These are phyloP conservation scores for Esteya vermicola DNA, from an alignment of 2,329 filamentous ascomycete species.

Conservation along the genomic window DNA sequence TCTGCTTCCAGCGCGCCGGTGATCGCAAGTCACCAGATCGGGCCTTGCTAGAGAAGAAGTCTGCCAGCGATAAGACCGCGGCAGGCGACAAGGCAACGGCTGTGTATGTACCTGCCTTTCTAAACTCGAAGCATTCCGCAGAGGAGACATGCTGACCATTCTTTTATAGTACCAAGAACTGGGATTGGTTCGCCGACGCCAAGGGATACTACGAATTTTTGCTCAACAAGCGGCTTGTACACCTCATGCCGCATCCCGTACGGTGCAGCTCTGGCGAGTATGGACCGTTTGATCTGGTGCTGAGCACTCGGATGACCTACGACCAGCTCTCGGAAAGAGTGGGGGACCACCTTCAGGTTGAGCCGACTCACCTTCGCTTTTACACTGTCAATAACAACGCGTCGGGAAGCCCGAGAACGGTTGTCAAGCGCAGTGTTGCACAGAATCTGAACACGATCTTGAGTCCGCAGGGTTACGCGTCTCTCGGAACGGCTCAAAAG, in stretches of 20 bases:
- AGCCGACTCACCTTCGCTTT: slow-evolving; percentile 80
- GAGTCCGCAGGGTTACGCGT: slow-evolving; percentile 55
- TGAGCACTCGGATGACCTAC: slow-evolving; percentile 83
- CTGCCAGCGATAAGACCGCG: slow-evolving; percentile 11
- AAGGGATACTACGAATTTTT: slow-evolving; percentile 89
- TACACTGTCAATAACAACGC: slow-evolving; percentile 62
- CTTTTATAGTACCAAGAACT: slow-evolving; percentile 17
- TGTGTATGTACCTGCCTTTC: slow-evolving; percentile 18
- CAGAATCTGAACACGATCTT: slow-evolving; percentile 70
- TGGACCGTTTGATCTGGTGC: slow-evolving; percentile 56
- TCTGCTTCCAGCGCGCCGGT: slow-evolving; percentile 69
- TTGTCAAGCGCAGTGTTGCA: slow-evolving; percentile 58
- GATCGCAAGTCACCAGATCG: slow-evolving; percentile 26
- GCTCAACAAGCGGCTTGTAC: slow-evolving; percentile 65
- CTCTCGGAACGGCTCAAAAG: slow-evolving; percentile 56
- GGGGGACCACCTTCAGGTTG: slow-evolving; percentile 59
- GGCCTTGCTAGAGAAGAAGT: slow-evolving; percentile 23
- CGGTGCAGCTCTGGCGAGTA: slow-evolving; percentile 42
- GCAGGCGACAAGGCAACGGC: slow-evolving; percentile 10
- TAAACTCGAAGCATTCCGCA: too few relatives aligned
- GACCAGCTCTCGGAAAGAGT: slow-evolving; percentile 77
- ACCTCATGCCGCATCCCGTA: slow-evolving; percentile 55
- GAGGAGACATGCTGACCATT: not conserved
- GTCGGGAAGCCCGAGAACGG: slow-evolving; percentile 61
- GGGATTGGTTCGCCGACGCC: slow-evolving; percentile 53